Evolutionary conservation across 2,329 filamentous ascomycete species (phyloP).

Genomic region (Fonsecaea monophora): DNA sequence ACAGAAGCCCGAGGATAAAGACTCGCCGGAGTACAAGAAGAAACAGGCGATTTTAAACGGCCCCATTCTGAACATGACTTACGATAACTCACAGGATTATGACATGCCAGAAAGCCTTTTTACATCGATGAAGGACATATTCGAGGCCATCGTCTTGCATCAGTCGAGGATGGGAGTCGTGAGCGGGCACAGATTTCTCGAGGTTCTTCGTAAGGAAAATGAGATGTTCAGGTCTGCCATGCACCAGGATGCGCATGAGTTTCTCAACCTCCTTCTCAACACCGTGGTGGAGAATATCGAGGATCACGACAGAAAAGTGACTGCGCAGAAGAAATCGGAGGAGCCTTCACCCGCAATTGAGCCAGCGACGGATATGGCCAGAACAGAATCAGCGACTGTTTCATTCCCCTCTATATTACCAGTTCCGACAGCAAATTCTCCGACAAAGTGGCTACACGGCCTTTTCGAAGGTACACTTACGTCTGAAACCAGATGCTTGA

Average conservation of each 20-base stretch:
- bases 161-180: conserved; percentile 84
- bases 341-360: conserved; percentile 46
- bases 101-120: conserved; percentile 96
- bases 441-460: conserved; percentile 91
- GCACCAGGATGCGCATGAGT: conserved; percentile 98
- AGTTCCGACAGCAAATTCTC: conserved; percentile 61
- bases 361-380: conserved; percentile 53
- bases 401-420: conserved; percentile 46
- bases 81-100: conserved; percentile 79
- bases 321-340: conserved; percentile 58
- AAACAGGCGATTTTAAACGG: conserved; percentile 89
- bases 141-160: conserved; percentile 84
- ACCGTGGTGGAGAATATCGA: conserved; percentile 95
- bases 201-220: conserved; percentile 91
- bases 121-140: conserved; percentile 94
- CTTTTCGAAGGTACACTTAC: conserved; percentile 94
- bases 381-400: conserved; percentile 59
- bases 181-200: conserved; percentile 89
- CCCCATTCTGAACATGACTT: conserved; percentile 82
- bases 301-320: conserved; percentile 69
- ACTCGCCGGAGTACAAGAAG: conserved; percentile 97
- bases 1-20: conserved; percentile 85
- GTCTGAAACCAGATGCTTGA: conserved; percentile 94
- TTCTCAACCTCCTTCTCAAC: conserved; percentile 92
- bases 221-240: conserved; percentile 97